Conservation (phyloP, 2,329 filamentous ascomycete species). For the Aspergillus unguis region DNA sequence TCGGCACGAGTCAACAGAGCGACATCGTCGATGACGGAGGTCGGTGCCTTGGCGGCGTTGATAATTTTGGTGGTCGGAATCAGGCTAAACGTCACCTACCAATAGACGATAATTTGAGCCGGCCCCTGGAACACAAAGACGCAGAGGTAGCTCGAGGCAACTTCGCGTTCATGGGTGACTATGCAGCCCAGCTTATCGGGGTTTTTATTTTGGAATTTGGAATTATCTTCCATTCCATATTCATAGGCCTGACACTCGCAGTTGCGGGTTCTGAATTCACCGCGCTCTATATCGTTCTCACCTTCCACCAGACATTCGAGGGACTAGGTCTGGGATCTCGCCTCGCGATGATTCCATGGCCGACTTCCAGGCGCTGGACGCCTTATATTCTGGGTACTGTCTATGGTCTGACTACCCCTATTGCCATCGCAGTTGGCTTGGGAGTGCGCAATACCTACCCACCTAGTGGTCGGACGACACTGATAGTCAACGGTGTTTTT, state of each 20-base stretch:
- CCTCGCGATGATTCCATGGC: slow-evolving; percentile 74
- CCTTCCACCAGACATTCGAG: slow-evolving; percentile 93
- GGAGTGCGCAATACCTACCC: slow-evolving; percentile 66
- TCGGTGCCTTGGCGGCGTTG: slow-evolving; percentile 41
- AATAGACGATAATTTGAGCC: slow-evolving; percentile 74
- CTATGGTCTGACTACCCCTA: slow-evolving; percentile 77
- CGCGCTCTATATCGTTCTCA: slow-evolving; percentile 61
- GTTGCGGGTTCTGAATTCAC: slow-evolving; percentile 58
- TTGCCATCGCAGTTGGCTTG: slow-evolving; percentile 80
- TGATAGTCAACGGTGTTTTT: slow-evolving; percentile 82
- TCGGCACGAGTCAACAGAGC: slow-evolving; percentile 50
- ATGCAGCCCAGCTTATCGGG: slow-evolving; percentile 77
- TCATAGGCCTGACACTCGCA: slow-evolving; percentile 79
- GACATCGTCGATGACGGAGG: slow-evolving; percentile 3
- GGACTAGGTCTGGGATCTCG: slow-evolving; percentile 84
- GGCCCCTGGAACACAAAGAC: slow-evolving; percentile 66
- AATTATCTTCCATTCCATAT: slow-evolving; percentile 90
- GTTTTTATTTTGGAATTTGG: slow-evolving; percentile 95
- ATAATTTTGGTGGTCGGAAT: slow-evolving; percentile 15
- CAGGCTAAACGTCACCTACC: slow-evolving; percentile 54
- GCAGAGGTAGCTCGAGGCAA: slow-evolving; percentile 29
- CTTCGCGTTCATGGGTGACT: slow-evolving; percentile 45
- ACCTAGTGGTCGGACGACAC: slow-evolving; percentile 58
- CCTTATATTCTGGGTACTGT: slow-evolving; percentile 69
- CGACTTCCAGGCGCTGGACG: slow-evolving; percentile 63